phyloP scores from a whole-genome alignment of 257 asterid species.

The Primulina eburnea region DNA sequence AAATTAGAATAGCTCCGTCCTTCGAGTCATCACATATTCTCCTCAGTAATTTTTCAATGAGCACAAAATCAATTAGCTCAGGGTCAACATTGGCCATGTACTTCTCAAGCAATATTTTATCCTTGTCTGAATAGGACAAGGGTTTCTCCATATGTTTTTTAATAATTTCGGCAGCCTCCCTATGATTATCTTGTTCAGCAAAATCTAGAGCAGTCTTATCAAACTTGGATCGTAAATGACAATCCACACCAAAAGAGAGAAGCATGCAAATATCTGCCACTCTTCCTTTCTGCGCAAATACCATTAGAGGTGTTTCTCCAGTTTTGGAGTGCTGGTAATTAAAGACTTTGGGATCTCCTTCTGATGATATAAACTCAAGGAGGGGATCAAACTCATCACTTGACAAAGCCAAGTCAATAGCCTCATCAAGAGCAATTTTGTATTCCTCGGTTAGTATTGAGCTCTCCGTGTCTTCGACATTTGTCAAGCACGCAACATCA shows the following conservation, averaged over 20 bases:
- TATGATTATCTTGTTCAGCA: slow-evolving; percentile 54
- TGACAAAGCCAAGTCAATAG: slow-evolving; percentile 63
- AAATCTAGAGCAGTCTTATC: slow-evolving; percentile 73
- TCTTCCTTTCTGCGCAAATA: slow-evolving; percentile 73
- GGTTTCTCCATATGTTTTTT: slow-evolving; percentile 55
- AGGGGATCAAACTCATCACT: slow-evolving; percentile 71
- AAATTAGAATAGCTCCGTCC: slow-evolving; percentile 85
- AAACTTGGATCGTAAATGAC: slow-evolving; percentile 44
- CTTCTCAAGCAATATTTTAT: slow-evolving; percentile 59
- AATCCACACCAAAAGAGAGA: slow-evolving; percentile 75
- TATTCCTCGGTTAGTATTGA: slow-evolving; percentile 53
- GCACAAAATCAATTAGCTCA: slow-evolving; percentile 67
- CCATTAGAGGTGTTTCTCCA: slow-evolving; percentile 86
- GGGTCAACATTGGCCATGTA: slow-evolving; percentile 66
- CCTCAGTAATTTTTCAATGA: slow-evolving; percentile 71
- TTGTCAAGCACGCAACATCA: slow-evolving; percentile 26
- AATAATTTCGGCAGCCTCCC: slow-evolving; percentile 64
- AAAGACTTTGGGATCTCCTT: slow-evolving; percentile 42
- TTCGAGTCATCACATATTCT: slow-evolving; percentile 62
- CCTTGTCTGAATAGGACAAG: slow-evolving; percentile 41
- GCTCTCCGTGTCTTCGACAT: slow-evolving; percentile 31
- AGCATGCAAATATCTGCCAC: slow-evolving; percentile 81
- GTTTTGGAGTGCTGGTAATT: slow-evolving; percentile 76
- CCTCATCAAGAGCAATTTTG: slow-evolving; percentile 70
- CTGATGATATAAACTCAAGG: slow-evolving; percentile 64